Evolutionary conservation across 2,329 filamentous ascomycete species (phyloP), one percentile per base, ranked within the genome.

Genomic region (Sporothrix globosa): DNA sequence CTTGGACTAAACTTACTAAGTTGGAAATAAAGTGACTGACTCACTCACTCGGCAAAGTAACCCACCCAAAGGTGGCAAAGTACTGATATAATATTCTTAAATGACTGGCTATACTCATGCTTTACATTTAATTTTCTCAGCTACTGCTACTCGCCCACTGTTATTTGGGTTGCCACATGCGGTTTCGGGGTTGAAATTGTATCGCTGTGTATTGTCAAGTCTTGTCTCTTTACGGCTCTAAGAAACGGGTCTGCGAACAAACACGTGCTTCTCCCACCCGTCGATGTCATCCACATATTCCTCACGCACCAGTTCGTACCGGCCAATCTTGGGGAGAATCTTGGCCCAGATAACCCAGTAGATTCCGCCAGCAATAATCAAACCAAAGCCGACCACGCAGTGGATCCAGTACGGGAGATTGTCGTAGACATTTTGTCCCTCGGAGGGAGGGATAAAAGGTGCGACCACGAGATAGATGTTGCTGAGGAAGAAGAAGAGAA

Each of bases 391-490:
- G 1, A 87, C 86, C 6, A 88, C 82, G 70, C 85, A 86, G 79
- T 88, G 86, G 17, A 87, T 83, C 76, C 81, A 88, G 77, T 88
- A 88, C 0, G 86, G 86, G 60, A 88, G 79, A 73, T 74, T 76
- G 60, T 86, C 76, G 78, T 88, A 87, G 4, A 87, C 81, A 75
- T 82, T 86, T 74, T 87, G 83, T 48, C 82, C 84, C 0, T 80
- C 80, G 30, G 79, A 76, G 1, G 86, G 86, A 0, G 85, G 85
- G 0, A 87, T 80, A 58, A 87, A 90, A 0, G 88, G 87, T 0
- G 87, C 86, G 10, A 88, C 77, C 48, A 88, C 82, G 67, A 90
- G 85, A 74, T 87, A 89, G 56, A 88, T 78, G 77, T 90, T 89
- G 76, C 85, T 87, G 74, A 86, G 79, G 67, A 88, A 80, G 79